A percentile compares a stretch with the other conserved stretches of the same genome.
These are phyloP conservation scores for Calamus simplicifolius DNA, from an alignment of 176 grass and related monocot genomes.

Conservation along the genomic window DNA sequence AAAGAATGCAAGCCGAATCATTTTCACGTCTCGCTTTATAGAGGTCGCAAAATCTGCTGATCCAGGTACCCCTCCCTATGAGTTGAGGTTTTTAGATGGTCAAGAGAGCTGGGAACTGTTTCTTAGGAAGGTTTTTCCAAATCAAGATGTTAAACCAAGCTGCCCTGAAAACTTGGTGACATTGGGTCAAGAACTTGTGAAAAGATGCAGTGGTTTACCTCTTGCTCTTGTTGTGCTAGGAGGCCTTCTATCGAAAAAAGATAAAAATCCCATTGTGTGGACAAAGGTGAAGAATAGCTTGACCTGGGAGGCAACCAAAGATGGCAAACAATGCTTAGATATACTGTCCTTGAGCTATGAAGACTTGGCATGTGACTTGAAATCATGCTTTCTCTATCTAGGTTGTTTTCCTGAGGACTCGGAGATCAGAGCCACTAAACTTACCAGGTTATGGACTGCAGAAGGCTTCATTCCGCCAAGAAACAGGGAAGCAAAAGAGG, in stretches of 20 bases:
- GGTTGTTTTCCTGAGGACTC: constrained; percentile 23
- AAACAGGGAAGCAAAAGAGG: no score
- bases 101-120: constrained; percentile 7
- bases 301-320: constrained; percentile 4
- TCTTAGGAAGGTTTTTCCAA: constrained; percentile 14
- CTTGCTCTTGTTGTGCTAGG: constrained; percentile 25
- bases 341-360: constrained; percentile 12
- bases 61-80: neutral
- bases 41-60: neutral
- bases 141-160: neutral
- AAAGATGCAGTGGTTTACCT: constrained; percentile 14
- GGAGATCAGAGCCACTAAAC: neutral
- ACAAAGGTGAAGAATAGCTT: neutral
- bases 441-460: constrained; percentile 18
- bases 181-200: constrained; percentile 10
- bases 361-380: constrained; percentile 11
- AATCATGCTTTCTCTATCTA: constrained; percentile 19
- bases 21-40: neutral
- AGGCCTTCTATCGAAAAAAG: constrained; percentile 12
- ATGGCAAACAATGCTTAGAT: constrained; percentile 14
- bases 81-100: neutral
- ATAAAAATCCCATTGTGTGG: neutral
- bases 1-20: neutral
- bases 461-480: constrained; percentile 23
- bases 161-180: neutral